Conservation (phyloP, 305 asterid species). For the Withania somnifera region DNA sequence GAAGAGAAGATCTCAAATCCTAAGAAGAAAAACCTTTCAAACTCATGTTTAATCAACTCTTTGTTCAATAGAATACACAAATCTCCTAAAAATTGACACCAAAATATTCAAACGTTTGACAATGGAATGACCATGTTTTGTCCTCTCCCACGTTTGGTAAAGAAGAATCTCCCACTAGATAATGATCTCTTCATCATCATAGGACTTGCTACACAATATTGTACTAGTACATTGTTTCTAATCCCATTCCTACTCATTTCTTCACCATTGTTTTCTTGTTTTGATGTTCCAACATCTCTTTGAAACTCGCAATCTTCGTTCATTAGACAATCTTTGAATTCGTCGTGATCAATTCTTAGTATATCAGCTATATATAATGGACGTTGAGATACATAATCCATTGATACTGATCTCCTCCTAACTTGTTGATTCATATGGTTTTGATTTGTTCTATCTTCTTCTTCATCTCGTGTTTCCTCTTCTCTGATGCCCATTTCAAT, state of each 20-base stretch:
- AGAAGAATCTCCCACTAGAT: slow-evolving; percentile 13
- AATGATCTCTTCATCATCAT: slow-evolving; percentile 8
- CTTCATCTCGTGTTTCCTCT: not conserved
- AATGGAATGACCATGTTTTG: not conserved
- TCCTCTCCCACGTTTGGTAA: slow-evolving; percentile 1
- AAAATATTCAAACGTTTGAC: not conserved
- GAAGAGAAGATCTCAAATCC: not conserved
- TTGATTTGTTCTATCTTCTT: not conserved
- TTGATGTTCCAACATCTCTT: slow-evolving; percentile 10
- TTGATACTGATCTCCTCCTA: slow-evolving; percentile 6
- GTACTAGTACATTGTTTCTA: not conserved
- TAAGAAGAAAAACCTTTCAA: not conserved
- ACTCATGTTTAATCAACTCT: not conserved
- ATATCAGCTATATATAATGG: slow-evolving; percentile 3
- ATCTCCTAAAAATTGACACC: not conserved
- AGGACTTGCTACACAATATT: slow-evolving; percentile 1
- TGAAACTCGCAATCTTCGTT: not conserved
- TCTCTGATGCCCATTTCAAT: slow-evolving; percentile 7
- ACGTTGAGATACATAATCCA: slow-evolving; percentile 2
- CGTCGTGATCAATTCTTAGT: not conserved
- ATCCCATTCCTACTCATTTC: slow-evolving; percentile 1
- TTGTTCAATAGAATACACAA: not conserved
- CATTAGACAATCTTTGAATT: not conserved
- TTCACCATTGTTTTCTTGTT: not conserved
- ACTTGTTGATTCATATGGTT: not conserved